Evolutionary conservation across 495 filamentous ascomycete species (phyloP), one percentile per base, ranked within the genome.

Genomic region (Trichoderma parareesei): DNA sequence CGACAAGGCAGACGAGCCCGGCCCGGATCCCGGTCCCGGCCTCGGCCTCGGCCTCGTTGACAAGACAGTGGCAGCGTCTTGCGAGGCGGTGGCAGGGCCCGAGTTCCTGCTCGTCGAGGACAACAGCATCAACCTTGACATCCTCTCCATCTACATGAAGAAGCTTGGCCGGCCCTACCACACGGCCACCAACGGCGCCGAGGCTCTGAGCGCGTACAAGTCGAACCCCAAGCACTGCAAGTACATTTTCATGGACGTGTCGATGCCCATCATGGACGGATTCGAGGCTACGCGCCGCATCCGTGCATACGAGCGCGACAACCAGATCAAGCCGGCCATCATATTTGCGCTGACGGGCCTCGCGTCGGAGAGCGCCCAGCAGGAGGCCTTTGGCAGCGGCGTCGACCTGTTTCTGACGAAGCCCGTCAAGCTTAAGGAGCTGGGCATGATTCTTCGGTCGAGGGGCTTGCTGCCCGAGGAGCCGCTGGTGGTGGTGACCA

Each of bases 201-300:
- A 83, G 35, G 86, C 86, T 8, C 65, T 89, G 6, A 75, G 87
- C 16, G 77, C 78, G 35, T 87, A 81, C 65, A 67, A 69, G 27
- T 48, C 67, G 27, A 66, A 65, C 4, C 67, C 68, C 0, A 66
- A 64, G 14, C 65, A 72, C 27, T 81, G 74, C 63, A 72, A 75
- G 57, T 75, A 79, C 57, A 73, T 84, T 33, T 66, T 83, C 14
- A 83, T 71, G 82, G 87, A 90, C 65, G 85, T 91, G 62, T 84
- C 81, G 65, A 91, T 92, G 89, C 89, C 89, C 0, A 73, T 90
- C 0, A 83, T 91, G 77, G 83, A 89, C 64, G 88, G 88, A 5
- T 73, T 90, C 41, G 83, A 81, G 53, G 82, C 88, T 10, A 89
- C 88, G 1, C 76, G 78, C 5, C 76, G 79, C 8, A 89, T 91